phyloP scores from a whole-genome alignment of 2,329 filamentous ascomycete genomes.

The Apiospora kogelbergensis region DNA sequence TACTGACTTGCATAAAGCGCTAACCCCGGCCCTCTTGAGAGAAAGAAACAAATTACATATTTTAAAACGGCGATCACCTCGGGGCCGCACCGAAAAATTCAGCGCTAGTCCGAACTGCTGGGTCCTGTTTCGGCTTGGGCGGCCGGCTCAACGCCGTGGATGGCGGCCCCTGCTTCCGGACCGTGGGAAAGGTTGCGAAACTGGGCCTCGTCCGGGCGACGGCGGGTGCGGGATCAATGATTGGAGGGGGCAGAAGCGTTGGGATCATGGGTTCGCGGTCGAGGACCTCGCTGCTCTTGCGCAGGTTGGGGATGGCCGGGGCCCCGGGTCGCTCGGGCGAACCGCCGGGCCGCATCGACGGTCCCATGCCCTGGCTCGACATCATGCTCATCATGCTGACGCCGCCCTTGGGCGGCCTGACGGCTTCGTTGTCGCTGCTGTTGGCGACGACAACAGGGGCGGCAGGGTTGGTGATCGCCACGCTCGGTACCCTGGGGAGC shows the following conservation, averaged over 20 bases:
- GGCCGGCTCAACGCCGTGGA: neutral
- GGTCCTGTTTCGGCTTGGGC: neutral
- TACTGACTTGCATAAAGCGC: too few species aligned
- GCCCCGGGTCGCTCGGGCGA: neutral
- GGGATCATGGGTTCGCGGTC: neutral
- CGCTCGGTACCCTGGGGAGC: neutral
- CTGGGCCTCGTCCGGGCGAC: constrained; percentile 21
- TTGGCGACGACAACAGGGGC: neutral
- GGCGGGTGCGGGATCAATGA: neutral
- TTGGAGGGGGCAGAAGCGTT: constrained; percentile 7
- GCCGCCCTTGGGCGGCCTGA: constrained; percentile 1
- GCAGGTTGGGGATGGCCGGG: neutral
- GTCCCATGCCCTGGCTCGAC: constrained; percentile 10
- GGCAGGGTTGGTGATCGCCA: neutral
- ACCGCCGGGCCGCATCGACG: constrained; percentile 10
- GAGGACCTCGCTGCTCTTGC: constrained; percentile 1
- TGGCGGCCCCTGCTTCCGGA: constrained; percentile 16
- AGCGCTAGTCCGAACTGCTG: neutral
- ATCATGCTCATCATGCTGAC: constrained; percentile 14
- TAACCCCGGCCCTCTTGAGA: neutral
- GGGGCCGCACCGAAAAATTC: neutral
- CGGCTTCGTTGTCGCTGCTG: neutral
- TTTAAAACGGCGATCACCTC: neutral
- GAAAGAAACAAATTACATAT: neutral
- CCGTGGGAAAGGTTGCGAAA: constrained; percentile 29